phyloP scores from a whole-genome alignment of 1,139 yeast genomes.

The Saccharomyces hybrid region DNA sequence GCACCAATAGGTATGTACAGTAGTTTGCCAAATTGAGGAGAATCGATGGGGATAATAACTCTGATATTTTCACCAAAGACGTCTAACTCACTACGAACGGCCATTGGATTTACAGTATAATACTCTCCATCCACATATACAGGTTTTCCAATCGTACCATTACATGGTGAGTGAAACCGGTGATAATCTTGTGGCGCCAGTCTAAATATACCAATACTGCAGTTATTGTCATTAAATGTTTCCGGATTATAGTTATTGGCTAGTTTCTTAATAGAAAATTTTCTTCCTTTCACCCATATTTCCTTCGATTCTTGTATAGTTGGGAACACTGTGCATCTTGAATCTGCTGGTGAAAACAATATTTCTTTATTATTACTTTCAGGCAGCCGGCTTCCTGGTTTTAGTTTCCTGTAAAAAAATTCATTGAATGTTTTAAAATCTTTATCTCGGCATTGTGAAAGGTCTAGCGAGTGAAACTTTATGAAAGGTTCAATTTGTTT shows the following conservation, averaged over 20 bases:
- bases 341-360: slow-evolving; percentile 80
- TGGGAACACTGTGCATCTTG: slow-evolving; percentile 68
- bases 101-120: slow-evolving; percentile 97
- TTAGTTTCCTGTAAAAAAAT: slow-evolving; percentile 74
- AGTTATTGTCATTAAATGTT: slow-evolving; percentile 46
- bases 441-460: slow-evolving; percentile 55
- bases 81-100: slow-evolving; percentile 76
- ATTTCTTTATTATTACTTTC: slow-evolving; percentile 50
- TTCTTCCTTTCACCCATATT: slow-evolving; percentile 85
- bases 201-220: slow-evolving; percentile 61
- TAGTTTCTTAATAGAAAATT: slow-evolving; percentile 61
- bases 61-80: slow-evolving; percentile 91
- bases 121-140: slow-evolving; percentile 76
- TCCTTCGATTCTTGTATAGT: slow-evolving; percentile 57
- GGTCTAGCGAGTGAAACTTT: slow-evolving; percentile 67
- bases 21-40: slow-evolving; percentile 67
- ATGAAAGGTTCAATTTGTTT: slow-evolving; percentile 69
- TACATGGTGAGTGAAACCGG: slow-evolving; percentile 82
- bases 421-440: slow-evolving; percentile 72
- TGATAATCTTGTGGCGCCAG: slow-evolving; percentile 97
- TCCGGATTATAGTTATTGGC: slow-evolving; percentile 40
- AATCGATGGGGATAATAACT: slow-evolving; percentile 65
- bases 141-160: slow-evolving; percentile 61
- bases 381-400: slow-evolving; percentile 59
- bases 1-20: slow-evolving; percentile 86